Conservation (phyloP, 2,329 filamentous ascomycete genomes). For the Colletotrichum simmondsii region DNA sequence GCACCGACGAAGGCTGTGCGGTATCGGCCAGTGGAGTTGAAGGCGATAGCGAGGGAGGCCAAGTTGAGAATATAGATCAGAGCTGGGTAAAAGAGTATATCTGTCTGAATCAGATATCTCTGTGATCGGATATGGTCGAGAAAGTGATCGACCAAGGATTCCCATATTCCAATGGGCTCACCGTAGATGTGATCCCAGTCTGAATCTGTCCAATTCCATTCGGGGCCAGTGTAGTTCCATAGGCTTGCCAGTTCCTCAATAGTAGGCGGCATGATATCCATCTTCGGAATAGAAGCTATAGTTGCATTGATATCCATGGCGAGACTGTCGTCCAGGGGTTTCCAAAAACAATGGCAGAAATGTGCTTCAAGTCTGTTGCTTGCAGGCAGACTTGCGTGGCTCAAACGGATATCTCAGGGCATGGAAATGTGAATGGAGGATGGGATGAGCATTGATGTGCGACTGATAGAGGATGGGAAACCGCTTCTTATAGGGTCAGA, state of each 20-base stretch:
- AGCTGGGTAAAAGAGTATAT: background rate
- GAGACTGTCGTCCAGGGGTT: background rate
- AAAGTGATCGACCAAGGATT: background rate
- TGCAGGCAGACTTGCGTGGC: background rate
- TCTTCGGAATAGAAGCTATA: background rate
- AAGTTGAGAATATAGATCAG: slow-evolving; percentile 8
- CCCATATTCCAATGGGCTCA: background rate
- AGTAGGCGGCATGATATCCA: background rate
- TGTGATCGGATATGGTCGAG: background rate
- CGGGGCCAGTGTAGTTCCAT: background rate
- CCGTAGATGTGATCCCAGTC: background rate
- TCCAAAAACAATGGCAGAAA: background rate
- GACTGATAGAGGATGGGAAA: too few relatives aligned
- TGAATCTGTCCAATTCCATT: background rate
- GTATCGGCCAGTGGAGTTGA: background rate
- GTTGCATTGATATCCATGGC: background rate
- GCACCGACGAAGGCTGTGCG: background rate
- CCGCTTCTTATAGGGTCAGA: too few relatives aligned
- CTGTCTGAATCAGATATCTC: background rate
- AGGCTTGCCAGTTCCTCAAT: background rate
- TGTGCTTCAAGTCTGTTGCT: background rate
- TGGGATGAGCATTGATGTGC: background rate
- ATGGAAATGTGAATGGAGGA: background rate
- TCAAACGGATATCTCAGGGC: background rate
- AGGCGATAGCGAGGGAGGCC: slow-evolving; percentile 10